Evolutionary conservation across 495 filamentous ascomycete species (phyloP).

Genomic region (Penicillium crystallinum): DNA sequence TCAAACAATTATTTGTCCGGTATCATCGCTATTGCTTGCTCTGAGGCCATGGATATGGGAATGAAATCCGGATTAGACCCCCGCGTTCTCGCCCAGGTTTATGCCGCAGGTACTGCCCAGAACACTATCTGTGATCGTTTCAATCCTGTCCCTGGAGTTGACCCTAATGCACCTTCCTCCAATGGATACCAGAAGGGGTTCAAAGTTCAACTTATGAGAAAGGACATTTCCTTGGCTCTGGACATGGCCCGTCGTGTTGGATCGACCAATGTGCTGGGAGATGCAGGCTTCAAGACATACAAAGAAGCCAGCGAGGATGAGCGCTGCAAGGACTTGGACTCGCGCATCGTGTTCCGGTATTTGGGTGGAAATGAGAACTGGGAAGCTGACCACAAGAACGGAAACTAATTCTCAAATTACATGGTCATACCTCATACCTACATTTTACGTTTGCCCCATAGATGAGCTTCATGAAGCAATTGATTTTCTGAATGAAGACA

Average conservation of each 20-base stretch:
- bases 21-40: slow-evolving; percentile 47
- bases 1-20: slow-evolving; percentile 52
- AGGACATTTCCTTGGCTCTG: slow-evolving; percentile 47
- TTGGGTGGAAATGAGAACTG: slow-evolving; percentile 47
- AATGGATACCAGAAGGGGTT: slow-evolving; percentile 49
- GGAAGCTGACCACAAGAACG: slow-evolving; percentile 7
- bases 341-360: slow-evolving; percentile 49
- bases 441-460: neutral
- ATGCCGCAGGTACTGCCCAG: slow-evolving; percentile 46
- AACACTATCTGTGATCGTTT: slow-evolving; percentile 46
- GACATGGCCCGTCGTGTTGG: slow-evolving; percentile 44
- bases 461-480: neutral
- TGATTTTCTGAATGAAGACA: neutral
- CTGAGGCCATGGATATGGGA: slow-evolving; percentile 53
- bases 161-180: slow-evolving; percentile 40
- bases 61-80: slow-evolving; percentile 49
- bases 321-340: slow-evolving; percentile 46
- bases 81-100: slow-evolving; percentile 41
- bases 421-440: neutral
- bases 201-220: slow-evolving; percentile 49
- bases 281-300: slow-evolving; percentile 42
- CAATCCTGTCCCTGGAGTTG: slow-evolving; percentile 48
- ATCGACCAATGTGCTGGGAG: slow-evolving; percentile 36
- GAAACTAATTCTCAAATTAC: neutral
- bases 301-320: slow-evolving; percentile 37